A percentile compares a stretch with the other conserved stretches of the same genome.
These are phyloP conservation scores for Tolypocladium nubicola DNA, from an alignment of 2,329 filamentous ascomycete species.

Conservation along the genomic window DNA sequence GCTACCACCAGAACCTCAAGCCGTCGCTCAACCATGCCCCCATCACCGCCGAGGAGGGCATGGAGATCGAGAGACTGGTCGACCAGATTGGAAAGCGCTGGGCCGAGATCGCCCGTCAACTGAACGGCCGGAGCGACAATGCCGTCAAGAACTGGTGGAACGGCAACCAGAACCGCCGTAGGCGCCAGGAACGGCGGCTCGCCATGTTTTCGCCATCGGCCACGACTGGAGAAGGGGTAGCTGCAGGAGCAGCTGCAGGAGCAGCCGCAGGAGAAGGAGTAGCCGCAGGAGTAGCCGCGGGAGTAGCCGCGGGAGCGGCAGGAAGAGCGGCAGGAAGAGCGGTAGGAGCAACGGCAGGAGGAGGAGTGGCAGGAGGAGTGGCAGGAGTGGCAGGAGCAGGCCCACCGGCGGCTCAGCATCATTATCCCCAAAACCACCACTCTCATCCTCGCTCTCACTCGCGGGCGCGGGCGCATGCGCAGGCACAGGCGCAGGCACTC, in stretches of 20 bases:
- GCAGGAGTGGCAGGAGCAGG: not conserved
- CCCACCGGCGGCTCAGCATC: not conserved
- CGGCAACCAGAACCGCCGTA: slow-evolving; percentile 75
- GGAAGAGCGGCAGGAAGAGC: too few relatives aligned
- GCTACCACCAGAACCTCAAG: slow-evolving; percentile 90
- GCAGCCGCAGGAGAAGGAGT: too few relatives aligned
- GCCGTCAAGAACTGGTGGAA: slow-evolving; percentile 99
- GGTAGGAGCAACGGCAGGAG: too few relatives aligned
- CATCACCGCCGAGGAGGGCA: slow-evolving; percentile 60
- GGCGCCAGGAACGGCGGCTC: slow-evolving; percentile 25
- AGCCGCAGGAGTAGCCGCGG: not conserved
- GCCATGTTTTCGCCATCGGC: not conserved
- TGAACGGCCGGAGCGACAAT: slow-evolving; percentile 84
- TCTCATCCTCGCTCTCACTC: not conserved
- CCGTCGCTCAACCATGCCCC: slow-evolving; percentile 62
- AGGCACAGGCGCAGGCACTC: not conserved
- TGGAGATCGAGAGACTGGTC: slow-evolving; percentile 68
- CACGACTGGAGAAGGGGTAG: not conserved
- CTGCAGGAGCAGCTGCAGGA: too few relatives aligned
- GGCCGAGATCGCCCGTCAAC: slow-evolving; percentile 80
- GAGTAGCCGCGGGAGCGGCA: too few relatives aligned
- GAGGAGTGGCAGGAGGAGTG: too few relatives aligned
- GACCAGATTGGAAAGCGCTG: slow-evolving; percentile 72
- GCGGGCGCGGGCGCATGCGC: not conserved
- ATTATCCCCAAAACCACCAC: not conserved